A percentile compares a stretch with the other conserved stretches of the same genome.
Evolutionary conservation across 163 green algal genomes (phyloP).

Genomic region (Scenedesmus sp.): DNA sequence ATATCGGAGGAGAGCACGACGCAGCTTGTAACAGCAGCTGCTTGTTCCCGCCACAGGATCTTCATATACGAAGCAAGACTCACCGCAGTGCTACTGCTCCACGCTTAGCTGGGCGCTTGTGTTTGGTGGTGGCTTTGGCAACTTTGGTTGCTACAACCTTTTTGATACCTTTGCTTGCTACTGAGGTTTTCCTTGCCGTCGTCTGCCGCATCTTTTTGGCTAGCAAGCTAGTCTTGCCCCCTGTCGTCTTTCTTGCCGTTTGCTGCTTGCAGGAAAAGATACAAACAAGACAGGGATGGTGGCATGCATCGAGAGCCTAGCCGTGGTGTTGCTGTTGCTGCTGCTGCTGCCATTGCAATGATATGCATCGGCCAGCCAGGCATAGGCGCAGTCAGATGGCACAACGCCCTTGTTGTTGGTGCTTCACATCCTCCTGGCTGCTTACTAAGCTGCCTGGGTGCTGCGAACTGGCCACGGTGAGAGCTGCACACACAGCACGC

Average conservation of each 20-base stretch:
- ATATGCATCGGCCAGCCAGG: neutral
- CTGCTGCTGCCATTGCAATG: neutral
- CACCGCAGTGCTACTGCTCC: conserved; percentile 33
- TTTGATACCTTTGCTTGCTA: conserved; percentile 9
- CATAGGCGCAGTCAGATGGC: neutral
- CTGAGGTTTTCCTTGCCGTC: neutral
- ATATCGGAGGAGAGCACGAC: neutral
- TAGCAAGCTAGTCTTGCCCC: neutral
- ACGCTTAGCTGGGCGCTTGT: neutral
- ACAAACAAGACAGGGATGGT: neutral
- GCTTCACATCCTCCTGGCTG: neutral
- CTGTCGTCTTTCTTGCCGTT: conserved; percentile 50
- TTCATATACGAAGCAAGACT: neutral
- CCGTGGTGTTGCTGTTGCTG: neutral
- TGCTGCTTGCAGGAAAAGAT: conserved; percentile 22
- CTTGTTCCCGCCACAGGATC: neutral
- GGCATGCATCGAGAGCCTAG: neutral
- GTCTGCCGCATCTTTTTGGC: neutral
- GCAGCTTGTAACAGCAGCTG: neutral
- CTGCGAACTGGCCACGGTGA: neutral
- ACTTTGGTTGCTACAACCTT: neutral
- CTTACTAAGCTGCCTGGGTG: neutral
- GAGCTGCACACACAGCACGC: neutral
- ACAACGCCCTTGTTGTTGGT: neutral
- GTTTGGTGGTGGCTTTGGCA: neutral